Base-by-base conservation (phyloP, 768 basidiomycete genomes). In the Lentinula edodes region DNA sequence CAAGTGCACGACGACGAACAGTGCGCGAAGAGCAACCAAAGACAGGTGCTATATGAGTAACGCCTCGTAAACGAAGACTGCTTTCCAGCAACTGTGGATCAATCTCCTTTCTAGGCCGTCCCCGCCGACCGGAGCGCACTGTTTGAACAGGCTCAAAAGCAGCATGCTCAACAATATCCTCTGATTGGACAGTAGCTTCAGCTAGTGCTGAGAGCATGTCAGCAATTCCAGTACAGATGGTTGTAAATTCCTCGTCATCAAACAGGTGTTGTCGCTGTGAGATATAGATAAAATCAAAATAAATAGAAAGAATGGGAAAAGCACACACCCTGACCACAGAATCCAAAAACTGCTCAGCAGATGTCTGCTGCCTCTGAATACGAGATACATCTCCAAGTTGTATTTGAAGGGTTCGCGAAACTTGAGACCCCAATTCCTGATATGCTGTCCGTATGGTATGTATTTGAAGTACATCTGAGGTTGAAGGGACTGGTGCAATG, bases 1-100 rank as follows among this genome's bases (percentile, higher is more conserved):
- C 70, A 5, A 74, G 55, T 2, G 69, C 69, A 6, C 70, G 64
- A 28, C 70, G 64, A 1, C 65, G 66, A n/a, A 74, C 52, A 23
- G 70, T 72, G 6, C 69, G 63, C 0, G 66, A 28, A 34, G 39
- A 45, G 28, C 62, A 64, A 6, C 62, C 67, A 20, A 71, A 64
- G 8, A 70, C 64, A 3, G 63, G 48, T 1, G 65, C 69, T 1
- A 71, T 48, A 20, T 58, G 58, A 0, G 66, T 67, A 0, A 69
- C 69, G 1, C 71, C 70, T 10, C 66, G 68, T 0, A 70, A 58
- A 18, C 65, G 36, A 0, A 72, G 58, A 5, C 70, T 66, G 23
- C 50, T 52, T 3, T 62, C 35, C 0, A 75, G 66, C 23, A 74
- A 60, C 7, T 61, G 28, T 1, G 56, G 62, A 46, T 71, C 62